Evolutionary conservation across 192 early-diverging fungal genomes (phyloP), one percentile per base, ranked within the genome.

Genomic region (Backusella sp.): DNA sequence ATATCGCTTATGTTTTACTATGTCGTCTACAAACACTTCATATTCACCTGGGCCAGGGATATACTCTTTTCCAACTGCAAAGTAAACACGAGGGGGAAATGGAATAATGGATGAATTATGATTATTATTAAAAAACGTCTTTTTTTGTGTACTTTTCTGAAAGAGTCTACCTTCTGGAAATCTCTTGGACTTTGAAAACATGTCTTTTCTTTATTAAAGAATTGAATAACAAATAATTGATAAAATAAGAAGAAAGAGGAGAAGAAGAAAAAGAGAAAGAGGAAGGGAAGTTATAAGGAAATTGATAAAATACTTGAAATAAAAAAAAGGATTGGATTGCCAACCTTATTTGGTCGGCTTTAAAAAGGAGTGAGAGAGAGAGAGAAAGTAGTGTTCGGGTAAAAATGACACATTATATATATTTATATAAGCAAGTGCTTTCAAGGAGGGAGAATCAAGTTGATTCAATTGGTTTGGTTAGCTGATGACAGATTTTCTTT

Each of bases 1-100:
- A 37, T 46, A 59, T 68, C 75, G 21, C 14, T 69, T 69, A 26
- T 52, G 42, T 12, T 49, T 35, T 14, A 26, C 41, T 15, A 53
- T 37, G 19, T 76, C 75, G 15, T 76, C 68, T 14, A 34, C 66
- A 35, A 49, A n/a, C 7, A 76, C 67, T 53, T 76, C 52, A n/a
- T 76, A 76, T 76, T 76, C 75, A 36, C 75, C 75, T 53, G 75
- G 75, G 15, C 75, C 75, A 76, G 75, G 75, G 56, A 76, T 68
- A 70, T 76, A 76, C 4, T 76, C 75, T 76, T 76, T 76, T 30
- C 35, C 75, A 41, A 36, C 75, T 76, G 34, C 30, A 56, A 21
- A 35, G 37, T 34, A 66, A 59, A 56, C 21, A 39, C 23, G 52
- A 67, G 56, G 56, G 56, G 56, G 56, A 26, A 62, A 62, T 28